phyloP scores from a whole-genome alignment of 148 eudicot genomes.

The Polygonum maritimum region DNA sequence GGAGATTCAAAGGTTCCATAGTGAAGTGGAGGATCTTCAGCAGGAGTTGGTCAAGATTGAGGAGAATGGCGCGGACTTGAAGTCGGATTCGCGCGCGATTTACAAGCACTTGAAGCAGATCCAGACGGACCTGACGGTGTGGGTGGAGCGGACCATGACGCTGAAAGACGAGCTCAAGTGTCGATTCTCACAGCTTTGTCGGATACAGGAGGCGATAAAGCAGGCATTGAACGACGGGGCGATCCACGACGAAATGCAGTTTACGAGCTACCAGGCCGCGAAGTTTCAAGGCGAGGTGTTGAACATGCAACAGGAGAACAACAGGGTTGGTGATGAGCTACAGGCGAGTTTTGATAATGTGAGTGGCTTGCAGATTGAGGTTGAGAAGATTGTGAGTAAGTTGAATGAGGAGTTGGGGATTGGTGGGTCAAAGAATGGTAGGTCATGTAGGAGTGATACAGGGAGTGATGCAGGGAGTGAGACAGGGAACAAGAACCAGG shows the following conservation, averaged over 20 bases:
- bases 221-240: slow-evolving; percentile 49
- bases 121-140: slow-evolving; percentile 48
- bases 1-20: slow-evolving; percentile 68
- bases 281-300: slow-evolving; percentile 79
- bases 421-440: not conserved
- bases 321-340: slow-evolving; percentile 75
- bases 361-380: slow-evolving; percentile 41
- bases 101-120: slow-evolving; percentile 77
- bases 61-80: slow-evolving; percentile 24
- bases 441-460: not conserved
- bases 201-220: slow-evolving; percentile 58
- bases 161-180: slow-evolving; percentile 61
- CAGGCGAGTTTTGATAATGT: slow-evolving; percentile 67
- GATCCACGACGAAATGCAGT: slow-evolving; percentile 63
- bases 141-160: slow-evolving; percentile 56
- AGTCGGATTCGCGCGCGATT: slow-evolving; percentile 49
- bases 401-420: slow-evolving; percentile 45
- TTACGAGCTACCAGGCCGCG: slow-evolving; percentile 80
- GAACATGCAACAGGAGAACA: slow-evolving; percentile 93
- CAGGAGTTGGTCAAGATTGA: slow-evolving; percentile 42
- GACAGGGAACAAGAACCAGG: slow-evolving; percentile 10
- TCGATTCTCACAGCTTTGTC: slow-evolving; percentile 45
- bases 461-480: not conserved
- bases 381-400: slow-evolving; percentile 43
- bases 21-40: slow-evolving; percentile 44